These are phyloP conservation scores for Pseudogymnoascus sp. DNA, from an alignment of 2,329 filamentous ascomycete species.

Conservation along the genomic window DNA sequence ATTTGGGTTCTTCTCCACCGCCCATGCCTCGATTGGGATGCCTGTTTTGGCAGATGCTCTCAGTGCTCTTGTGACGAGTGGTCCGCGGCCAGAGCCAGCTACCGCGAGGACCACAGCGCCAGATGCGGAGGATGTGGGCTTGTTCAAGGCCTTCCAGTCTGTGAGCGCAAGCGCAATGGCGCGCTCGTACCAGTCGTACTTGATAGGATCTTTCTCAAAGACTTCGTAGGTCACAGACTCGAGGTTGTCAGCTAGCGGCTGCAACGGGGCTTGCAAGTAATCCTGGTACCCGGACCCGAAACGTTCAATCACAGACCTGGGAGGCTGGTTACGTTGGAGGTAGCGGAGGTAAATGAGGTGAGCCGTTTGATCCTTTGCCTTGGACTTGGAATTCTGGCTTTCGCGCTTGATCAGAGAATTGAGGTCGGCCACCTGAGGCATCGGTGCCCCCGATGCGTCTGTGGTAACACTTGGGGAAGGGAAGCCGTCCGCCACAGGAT, in stretches of 20 bases:
- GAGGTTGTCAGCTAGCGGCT: constrained; percentile 91
- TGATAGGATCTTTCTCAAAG: constrained; percentile 96
- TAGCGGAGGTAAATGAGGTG: constrained; percentile 79
- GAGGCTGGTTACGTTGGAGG: constrained; percentile 74
- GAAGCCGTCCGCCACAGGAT: constrained; percentile 26
- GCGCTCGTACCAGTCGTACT: constrained; percentile 91
- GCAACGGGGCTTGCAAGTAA: constrained; percentile 89
- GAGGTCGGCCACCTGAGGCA: constrained; percentile 20
- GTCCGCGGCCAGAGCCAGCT: constrained; percentile 86
- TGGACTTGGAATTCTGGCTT: constrained; percentile 19
- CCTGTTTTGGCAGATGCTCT: constrained; percentile 70
- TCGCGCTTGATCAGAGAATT: constrained; percentile 22
- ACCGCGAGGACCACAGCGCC: constrained; percentile 80
- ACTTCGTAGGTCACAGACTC: constrained; percentile 98
- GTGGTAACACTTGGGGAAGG: constrained; percentile 38
- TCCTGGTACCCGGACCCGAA: constrained; percentile 80
- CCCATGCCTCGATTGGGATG: constrained; percentile 79
- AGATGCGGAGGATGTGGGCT: constrained; percentile 65
- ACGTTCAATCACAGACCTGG: constrained; percentile 54
- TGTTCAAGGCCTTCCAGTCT: constrained; percentile 68
- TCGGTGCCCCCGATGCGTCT: constrained; percentile 23
- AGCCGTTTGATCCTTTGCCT: constrained; percentile 49
- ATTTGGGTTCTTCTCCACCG: constrained; percentile 96
- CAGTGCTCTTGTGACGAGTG: constrained; percentile 80
- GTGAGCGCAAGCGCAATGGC: constrained; percentile 74